Conservation (phyloP, 108 stramenopile species). For the Asterionellopsis glacialis region DNA sequence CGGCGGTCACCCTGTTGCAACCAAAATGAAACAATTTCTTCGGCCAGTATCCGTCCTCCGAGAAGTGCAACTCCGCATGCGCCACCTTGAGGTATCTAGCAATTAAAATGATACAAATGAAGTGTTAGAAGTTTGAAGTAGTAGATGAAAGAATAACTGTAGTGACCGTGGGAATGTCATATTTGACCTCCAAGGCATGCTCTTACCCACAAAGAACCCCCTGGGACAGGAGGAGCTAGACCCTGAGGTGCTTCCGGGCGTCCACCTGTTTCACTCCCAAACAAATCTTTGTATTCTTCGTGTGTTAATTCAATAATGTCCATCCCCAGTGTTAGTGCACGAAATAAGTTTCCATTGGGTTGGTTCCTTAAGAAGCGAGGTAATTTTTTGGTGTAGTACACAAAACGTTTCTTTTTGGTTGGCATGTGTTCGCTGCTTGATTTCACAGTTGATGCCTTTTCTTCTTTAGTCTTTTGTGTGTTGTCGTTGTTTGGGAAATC, state of each 20-base stretch:
- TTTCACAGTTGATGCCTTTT: neutral
- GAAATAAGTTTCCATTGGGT: constrained; percentile 83
- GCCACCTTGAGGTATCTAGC: constrained; percentile 66
- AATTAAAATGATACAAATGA: neutral
- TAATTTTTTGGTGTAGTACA: constrained; percentile 88
- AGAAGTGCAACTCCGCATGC: constrained; percentile 45
- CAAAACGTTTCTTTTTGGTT: constrained; percentile 42
- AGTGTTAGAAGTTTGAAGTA: neutral
- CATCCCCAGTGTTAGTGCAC: constrained; percentile 76
- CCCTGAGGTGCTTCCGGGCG: constrained; percentile 38
- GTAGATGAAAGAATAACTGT: neutral
- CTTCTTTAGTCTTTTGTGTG: neutral
- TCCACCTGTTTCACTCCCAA: constrained; percentile 67
- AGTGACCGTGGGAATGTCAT: neutral
- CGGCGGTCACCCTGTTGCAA: constrained; percentile 37
- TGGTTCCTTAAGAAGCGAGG: constrained; percentile 76
- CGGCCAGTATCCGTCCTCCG: constrained; percentile 32
- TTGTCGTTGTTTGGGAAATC: constrained; percentile 4
- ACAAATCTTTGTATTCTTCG: constrained; percentile 57
- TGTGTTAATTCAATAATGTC: constrained; percentile 73
- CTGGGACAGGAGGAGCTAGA: constrained; percentile 54
- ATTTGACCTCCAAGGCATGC: neutral
- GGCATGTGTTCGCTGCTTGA: neutral
- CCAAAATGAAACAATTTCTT: constrained; percentile 60
- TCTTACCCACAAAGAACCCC: constrained; percentile 55